Base-by-base conservation (phyloP, 2,329 filamentous ascomycete species). In the Trichoderma sp. region DNA sequence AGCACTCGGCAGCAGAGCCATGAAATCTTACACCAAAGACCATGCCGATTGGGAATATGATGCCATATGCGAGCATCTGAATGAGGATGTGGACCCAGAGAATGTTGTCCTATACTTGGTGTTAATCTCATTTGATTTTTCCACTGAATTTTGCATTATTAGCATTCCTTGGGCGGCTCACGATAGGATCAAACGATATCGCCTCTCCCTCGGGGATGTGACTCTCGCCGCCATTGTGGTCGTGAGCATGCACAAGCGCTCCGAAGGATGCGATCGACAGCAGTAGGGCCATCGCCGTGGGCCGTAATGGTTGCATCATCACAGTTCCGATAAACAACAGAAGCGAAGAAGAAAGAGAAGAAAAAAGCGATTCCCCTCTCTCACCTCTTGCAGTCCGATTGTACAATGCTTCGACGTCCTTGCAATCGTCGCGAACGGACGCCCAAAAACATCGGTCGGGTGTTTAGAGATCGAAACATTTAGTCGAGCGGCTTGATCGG, bases 11-110 rank as follows among this genome's bases (percentile, higher is more conserved):
- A 65, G 16, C 2, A 26, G 34, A 39, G 16, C 11, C 10, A 13
- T 26, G 13, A 7, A 46, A 59, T 82, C 90, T 75, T 87, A 96
- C 92, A 69, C 95, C 95, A 21, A 97, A 84, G 52, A 98, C 94
- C 95, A 99, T 98, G 74, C 96, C 96, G 18, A 93, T 85, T 13
- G 96, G 96, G 76, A 97, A 98, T 69, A 98, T 87, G 74, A 99
- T 85, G 71, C 96, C 96, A 84, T 96, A 98, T 69, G 94, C 89
- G 69, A 96, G 77, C 78, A 90, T 91, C 85, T 97, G 94, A 56
- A 97, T 80, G 70, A 97, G 85, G 76, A 99, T 98, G 81, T 99
- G 96, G 74, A 91, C 85, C 96, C 96, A 99, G 87, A 99, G 81
- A 75, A 89, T 93, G 52, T 90, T 86, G 79, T 98, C 96, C 87